These are phyloP conservation scores for Gryganskiella cystojenkinii DNA, from an alignment of 192 early-diverging fungal genomes.

Conservation along the genomic window DNA sequence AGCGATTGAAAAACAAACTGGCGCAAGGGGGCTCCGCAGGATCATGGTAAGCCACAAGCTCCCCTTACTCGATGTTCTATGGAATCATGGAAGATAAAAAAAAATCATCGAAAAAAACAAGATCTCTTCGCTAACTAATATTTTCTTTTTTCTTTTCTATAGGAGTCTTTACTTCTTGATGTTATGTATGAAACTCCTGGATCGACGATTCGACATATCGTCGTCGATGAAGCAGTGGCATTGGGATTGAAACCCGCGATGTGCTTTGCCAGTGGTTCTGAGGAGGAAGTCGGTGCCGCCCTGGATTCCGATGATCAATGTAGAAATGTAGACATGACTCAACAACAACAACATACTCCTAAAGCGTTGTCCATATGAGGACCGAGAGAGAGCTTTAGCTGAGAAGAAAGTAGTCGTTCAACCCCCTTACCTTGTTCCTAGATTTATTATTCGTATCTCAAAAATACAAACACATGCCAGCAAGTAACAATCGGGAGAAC, in stretches of 20 bases:
- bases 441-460: no score
- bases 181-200: constrained; percentile 83
- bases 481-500: no score
- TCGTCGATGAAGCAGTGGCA: constrained; percentile 73
- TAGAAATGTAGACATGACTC: background rate
- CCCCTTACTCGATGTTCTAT: no score
- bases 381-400: background rate
- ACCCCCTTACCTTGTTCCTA: no score
- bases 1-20: constrained; percentile 82
- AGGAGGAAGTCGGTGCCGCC: constrained; percentile 16
- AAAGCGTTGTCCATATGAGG: no score
- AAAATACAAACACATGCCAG: no score
- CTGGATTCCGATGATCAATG: constrained; percentile 9
- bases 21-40: constrained; percentile 83
- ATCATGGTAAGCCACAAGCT: constrained; percentile 77
- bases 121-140: background rate
- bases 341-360: background rate
- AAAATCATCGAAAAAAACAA: background rate
- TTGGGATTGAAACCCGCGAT: constrained; percentile 63
- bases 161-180: constrained; percentile 77
- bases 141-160: background rate
- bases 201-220: constrained; percentile 71
- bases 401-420: background rate
- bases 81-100: no score
- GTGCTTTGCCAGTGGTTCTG: constrained; percentile 60